Conservation (phyloP, 768 basidiomycete genomes). For the Termitomyces bulborhizus region DNA sequence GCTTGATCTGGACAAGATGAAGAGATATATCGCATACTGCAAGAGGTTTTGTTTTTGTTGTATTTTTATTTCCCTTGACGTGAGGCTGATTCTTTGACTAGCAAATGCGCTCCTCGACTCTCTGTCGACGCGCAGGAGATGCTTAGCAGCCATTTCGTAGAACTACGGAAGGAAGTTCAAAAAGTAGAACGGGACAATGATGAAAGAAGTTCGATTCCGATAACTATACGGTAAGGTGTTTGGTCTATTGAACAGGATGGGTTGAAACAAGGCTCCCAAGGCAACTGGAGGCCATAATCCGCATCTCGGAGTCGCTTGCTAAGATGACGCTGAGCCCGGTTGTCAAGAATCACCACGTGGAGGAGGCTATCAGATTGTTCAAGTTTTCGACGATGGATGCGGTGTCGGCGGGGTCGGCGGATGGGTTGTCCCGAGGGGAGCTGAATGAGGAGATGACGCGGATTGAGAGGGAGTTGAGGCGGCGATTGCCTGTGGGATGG, state of each 20-base stretch:
- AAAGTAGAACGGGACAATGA: constrained; percentile 96
- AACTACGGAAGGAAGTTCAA: constrained; percentile 87
- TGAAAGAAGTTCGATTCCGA: constrained; percentile 96
- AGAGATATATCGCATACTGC: constrained; percentile 93
- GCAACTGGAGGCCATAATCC: constrained; percentile 98
- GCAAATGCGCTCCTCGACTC: constrained; percentile 94
- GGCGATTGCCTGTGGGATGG: constrained; percentile 90
- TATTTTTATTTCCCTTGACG: not conserved
- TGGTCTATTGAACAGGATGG: not conserved
- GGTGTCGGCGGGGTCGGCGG: constrained; percentile 88
- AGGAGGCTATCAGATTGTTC: constrained; percentile 97
- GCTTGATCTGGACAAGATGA: constrained; percentile 97
- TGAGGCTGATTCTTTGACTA: constrained; percentile 21
- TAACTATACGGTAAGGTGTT: constrained; percentile 80
- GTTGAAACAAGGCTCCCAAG: constrained; percentile 20
- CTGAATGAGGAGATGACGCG: constrained; percentile 88
- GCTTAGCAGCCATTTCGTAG: constrained; percentile 93
- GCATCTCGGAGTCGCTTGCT: constrained; percentile 94
- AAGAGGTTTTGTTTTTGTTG: constrained; percentile 59
- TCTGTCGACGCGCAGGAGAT: constrained; percentile 94
- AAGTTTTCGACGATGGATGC: constrained; percentile 99
- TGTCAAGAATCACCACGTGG: constrained; percentile 90
- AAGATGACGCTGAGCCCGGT: constrained; percentile 86
- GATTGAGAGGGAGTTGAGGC: constrained; percentile 82
- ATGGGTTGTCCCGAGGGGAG: constrained; percentile 87